Evolutionary conservation across 2,329 filamentous ascomycete genomes (phyloP), one percentile per base, ranked within the genome.

Genomic region (Cephalotrichum gorgonifer): DNA sequence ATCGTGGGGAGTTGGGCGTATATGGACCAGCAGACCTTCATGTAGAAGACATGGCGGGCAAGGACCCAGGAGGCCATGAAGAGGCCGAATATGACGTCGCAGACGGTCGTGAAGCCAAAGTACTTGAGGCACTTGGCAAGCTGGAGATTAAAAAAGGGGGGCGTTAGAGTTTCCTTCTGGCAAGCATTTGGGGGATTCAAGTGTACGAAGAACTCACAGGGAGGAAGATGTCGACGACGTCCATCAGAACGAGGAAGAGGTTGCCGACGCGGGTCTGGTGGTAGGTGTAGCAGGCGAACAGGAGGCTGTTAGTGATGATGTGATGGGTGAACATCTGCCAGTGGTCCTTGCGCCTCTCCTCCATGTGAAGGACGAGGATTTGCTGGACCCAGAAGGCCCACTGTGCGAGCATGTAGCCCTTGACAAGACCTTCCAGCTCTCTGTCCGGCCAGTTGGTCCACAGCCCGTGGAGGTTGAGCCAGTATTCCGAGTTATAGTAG

Each of bases 271-370:
- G 85, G 50, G 85, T 94, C 61, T 88, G 83, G 61, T 91, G 83
- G 64, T 94, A 95, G 55, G 82, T 79, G 64, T 97, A 97, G 55
- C 86, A 91, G 28, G 82, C 77, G 50, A 82, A 81, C 54, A 98
- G 82, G 42, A 98, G 79, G 5, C 74, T 72, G 59, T 83, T 87
- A 20, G 93, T 98, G 62, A 97, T 82, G 62, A 96, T 79, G 69
- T 98, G 93, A 65, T 97, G 93, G 17, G 81, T 84, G 56, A 97
- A 81, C 93, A 97, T 97, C 67, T 97, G 91, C 71, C 81, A 86
- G 67, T 96, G 85, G 59, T 98, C 93, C 70, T 97, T 97, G 60
- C 93, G 80, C 55, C 86, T 81, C 68, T 94, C 87, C 67, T 98
- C 93, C 52, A 97, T 89, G 67, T 96, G 85, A 63, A 97, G 88